phyloP scores from a whole-genome alignment of 768 basidiomycete genomes.

The Suillus subluteus region DNA sequence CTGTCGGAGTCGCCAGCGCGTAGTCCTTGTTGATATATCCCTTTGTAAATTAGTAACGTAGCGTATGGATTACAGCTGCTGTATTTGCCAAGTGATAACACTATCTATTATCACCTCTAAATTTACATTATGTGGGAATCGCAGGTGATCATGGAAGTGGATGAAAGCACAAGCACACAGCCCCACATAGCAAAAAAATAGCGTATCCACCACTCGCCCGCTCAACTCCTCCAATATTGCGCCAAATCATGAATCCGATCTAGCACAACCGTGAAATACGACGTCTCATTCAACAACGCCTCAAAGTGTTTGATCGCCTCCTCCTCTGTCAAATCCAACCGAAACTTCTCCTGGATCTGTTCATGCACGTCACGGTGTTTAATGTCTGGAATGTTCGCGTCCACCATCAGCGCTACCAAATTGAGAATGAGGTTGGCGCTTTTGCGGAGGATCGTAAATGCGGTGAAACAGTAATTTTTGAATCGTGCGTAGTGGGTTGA shows the following conservation, averaged over 20 bases:
- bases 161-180: too few relatives aligned
- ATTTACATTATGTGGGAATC: too few relatives aligned
- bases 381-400: slow-evolving; percentile 97
- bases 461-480: slow-evolving; percentile 97
- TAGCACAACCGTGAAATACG: slow-evolving; percentile 89
- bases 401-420: slow-evolving; percentile 94
- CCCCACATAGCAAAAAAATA: not conserved
- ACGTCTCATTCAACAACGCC: slow-evolving; percentile 89
- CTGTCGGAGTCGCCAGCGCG: slow-evolving; percentile 17
- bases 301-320: slow-evolving; percentile 98
- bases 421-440: slow-evolving; percentile 97
- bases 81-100: too few relatives aligned
- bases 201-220: not conserved
- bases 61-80: not conserved
- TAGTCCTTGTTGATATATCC: not conserved
- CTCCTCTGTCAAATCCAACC: slow-evolving; percentile 91
- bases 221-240: slow-evolving; percentile 83
- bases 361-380: slow-evolving; percentile 86
- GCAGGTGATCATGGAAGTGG: too few relatives aligned
- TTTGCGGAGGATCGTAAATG: slow-evolving; percentile 94
- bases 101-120: too few relatives aligned
- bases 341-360: slow-evolving; percentile 96
- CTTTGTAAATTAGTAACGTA: slow-evolving; percentile 2
- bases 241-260: slow-evolving; percentile 93
- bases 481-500: slow-evolving; percentile 96